Percentiles rank a stretch among this genome's conserved stretches.
These are phyloP conservation scores for Leptomonas seymouri DNA, from an alignment of 208 protist species.

Conservation along the genomic window DNA sequence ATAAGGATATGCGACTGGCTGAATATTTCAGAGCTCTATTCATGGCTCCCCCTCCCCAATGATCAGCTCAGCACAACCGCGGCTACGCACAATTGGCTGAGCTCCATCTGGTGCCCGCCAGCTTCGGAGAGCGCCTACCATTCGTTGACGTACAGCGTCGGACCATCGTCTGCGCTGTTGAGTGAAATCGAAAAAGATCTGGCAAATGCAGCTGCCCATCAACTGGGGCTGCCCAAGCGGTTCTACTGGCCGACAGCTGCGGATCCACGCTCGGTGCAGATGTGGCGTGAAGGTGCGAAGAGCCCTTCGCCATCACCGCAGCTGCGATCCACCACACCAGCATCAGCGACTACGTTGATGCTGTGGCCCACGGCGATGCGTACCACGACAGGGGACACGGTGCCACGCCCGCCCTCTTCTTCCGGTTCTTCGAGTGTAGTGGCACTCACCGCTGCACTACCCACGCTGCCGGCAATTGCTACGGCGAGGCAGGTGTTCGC, in stretches of 20 bases:
- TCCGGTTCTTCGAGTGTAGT: neutral
- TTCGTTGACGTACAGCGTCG: constrained; percentile 9
- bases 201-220: constrained; percentile 33
- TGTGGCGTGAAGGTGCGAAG: too few relatives aligned
- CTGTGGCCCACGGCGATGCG: constrained; percentile 34
- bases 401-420: neutral
- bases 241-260: constrained; percentile 39
- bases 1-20: constrained; percentile 4
- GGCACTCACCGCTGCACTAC: constrained; percentile 4
- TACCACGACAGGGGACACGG: constrained; percentile 14
- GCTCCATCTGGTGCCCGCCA: neutral
- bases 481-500: constrained; percentile 25
- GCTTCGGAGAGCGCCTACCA: constrained; percentile 12
- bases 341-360: constrained; percentile 8
- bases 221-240: constrained; percentile 41
- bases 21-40: neutral
- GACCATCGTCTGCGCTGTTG: neutral
- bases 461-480: constrained; percentile 8
- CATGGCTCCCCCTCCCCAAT: neutral
- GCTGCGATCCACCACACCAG: neutral
- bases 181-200: constrained; percentile 34
- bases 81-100: neutral
- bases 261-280: neutral
- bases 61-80: neutral
- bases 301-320: too few relatives aligned